Evolutionary conservation across 345 rosid genomes (phyloP).

Genomic region (Citrus glauca): DNA sequence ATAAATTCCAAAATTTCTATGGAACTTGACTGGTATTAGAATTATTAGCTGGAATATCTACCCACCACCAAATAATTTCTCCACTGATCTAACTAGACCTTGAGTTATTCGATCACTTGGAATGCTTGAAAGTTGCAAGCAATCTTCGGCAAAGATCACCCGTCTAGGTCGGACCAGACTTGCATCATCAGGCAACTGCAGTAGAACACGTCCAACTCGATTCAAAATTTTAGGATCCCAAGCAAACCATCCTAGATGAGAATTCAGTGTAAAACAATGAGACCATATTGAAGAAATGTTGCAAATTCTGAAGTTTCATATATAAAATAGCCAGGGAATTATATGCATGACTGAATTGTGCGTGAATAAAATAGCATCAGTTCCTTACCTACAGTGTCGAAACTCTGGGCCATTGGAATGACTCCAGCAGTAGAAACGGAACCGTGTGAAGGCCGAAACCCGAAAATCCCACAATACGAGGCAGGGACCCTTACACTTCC

Average conservation of each 20-base stretch:
- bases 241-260: constrained; percentile 84
- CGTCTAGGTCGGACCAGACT: constrained; percentile 38
- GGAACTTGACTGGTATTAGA: background rate
- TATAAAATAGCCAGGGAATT: background rate
- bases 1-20: background rate
- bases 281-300: background rate
- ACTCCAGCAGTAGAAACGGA: constrained; percentile 60
- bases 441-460: constrained; percentile 72
- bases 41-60: background rate
- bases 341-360: background rate
- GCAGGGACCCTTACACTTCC: constrained; percentile 91
- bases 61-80: constrained; percentile 64
- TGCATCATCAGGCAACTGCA: constrained; percentile 34
- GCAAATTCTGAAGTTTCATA: background rate
- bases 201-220: constrained; percentile 57
- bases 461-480: constrained; percentile 72
- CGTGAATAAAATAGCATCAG: background rate
- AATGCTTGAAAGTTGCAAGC: constrained; percentile 61
- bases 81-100: constrained; percentile 50
- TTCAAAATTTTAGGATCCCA: constrained; percentile 61
- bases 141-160: constrained; percentile 64
- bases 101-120: constrained; percentile 44
- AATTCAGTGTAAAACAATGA: constrained; percentile 5
- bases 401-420: constrained; percentile 82
- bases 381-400: constrained; percentile 84